Evolutionary conservation across 2,329 filamentous ascomycete species (phyloP).

Genomic region (Curvularia hawaiiensis): DNA sequence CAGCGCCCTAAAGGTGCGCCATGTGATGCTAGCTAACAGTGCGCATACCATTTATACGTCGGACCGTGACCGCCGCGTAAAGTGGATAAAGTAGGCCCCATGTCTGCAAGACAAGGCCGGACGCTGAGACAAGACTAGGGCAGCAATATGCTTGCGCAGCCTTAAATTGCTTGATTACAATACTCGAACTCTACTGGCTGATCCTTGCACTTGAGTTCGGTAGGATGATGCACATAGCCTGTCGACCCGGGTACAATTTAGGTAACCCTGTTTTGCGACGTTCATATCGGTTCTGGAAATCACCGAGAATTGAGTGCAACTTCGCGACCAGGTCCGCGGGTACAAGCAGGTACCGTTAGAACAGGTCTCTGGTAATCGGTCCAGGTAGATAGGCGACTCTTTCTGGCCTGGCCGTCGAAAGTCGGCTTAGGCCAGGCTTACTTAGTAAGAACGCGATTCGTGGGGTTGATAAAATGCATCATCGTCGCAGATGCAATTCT

Average conservation of each 20-base stretch:
- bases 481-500: background rate
- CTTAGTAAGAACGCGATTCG: background rate
- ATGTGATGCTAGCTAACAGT: slow-evolving; percentile 28
- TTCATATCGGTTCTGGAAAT: background rate
- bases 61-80: slow-evolving; percentile 38
- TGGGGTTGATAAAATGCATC: background rate
- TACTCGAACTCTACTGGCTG: slow-evolving; percentile 4
- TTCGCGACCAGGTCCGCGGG: background rate
- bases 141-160: slow-evolving; percentile 16
- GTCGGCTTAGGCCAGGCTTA: background rate
- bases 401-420: background rate
- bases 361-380: background rate
- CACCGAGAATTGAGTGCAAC: background rate
- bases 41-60: slow-evolving; percentile 25
- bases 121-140: slow-evolving; percentile 10
- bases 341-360: background rate
- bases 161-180: slow-evolving; percentile 16
- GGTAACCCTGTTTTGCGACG: background rate
- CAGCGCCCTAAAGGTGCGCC: slow-evolving; percentile 14
- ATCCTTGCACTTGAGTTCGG: background rate
- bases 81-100: slow-evolving; percentile 23
- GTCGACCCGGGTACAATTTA: slow-evolving; percentile 2
- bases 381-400: background rate
- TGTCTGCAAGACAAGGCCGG: slow-evolving; percentile 12
- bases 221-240: slow-evolving; percentile 8